These are phyloP conservation scores for Crithidia sp. DNA, from an alignment of 208 protist genomes.

Conservation along the genomic window DNA sequence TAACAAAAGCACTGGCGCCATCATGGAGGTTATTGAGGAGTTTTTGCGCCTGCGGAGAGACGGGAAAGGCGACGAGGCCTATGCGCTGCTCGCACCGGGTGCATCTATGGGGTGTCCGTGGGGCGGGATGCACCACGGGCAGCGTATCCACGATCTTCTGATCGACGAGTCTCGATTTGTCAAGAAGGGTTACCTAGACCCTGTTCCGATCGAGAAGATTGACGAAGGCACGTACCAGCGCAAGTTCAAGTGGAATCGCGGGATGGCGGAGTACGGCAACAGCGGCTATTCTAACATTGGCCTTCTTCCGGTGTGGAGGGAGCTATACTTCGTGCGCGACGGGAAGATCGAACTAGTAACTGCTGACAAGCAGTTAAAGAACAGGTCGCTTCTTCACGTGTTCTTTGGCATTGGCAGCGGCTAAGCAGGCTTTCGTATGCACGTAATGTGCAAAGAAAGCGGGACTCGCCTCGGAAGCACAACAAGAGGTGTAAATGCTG, in stretches of 20 bases:
- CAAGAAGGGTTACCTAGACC: conserved; percentile 80
- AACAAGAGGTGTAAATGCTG: no score
- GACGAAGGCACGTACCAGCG: conserved; percentile 87
- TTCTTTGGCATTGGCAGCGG: conserved; percentile 22
- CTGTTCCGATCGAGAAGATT: conserved; percentile 83
- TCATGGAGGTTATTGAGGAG: conserved; percentile 83
- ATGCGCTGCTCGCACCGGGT: conserved; percentile 72
- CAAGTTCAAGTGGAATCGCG: conserved; percentile 86
- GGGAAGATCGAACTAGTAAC: conserved; percentile 82
- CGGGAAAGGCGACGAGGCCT: conserved; percentile 82
- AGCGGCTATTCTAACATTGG: conserved; percentile 52
- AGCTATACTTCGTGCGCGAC: conserved; percentile 87
- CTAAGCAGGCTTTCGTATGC: background rate
- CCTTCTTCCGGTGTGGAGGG: conserved; percentile 71
- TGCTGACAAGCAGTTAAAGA: conserved; percentile 62
- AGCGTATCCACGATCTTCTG: conserved; percentile 68
- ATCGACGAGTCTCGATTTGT: conserved; percentile 73
- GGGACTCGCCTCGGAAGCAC: no score
- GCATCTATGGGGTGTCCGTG: conserved; percentile 86
- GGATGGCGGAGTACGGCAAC: conserved; percentile 84
- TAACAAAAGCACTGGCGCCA: no score
- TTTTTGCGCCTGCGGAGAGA: conserved; percentile 77
- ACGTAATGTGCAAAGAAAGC: no score
- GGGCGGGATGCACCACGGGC: conserved; percentile 86
- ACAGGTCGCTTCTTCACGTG: conserved; percentile 43